These are phyloP conservation scores for Trichothecium roseum DNA, from an alignment of 2,329 filamentous ascomycete genomes.

Conservation along the genomic window DNA sequence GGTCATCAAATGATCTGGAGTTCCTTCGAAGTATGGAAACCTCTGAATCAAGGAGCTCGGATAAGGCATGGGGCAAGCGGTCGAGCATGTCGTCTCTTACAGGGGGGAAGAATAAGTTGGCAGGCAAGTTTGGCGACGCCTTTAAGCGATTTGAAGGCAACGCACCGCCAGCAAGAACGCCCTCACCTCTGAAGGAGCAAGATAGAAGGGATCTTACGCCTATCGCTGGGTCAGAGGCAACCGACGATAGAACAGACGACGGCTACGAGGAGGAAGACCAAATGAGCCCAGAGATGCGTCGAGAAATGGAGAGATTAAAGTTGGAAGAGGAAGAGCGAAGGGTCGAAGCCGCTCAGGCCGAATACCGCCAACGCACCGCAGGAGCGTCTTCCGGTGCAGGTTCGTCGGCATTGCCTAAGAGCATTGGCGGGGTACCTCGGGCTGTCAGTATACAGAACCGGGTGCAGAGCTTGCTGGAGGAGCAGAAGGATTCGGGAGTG, in stretches of 20 bases:
- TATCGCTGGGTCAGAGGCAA: conserved; percentile 66
- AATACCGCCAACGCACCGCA: conserved; percentile 66
- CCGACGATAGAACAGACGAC: conserved; percentile 48
- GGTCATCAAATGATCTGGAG: conserved; percentile 61
- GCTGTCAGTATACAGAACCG: conserved; percentile 86
- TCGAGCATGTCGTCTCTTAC: conserved; percentile 63
- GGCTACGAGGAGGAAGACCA: conserved; percentile 57
- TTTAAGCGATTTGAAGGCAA: conserved; percentile 80
- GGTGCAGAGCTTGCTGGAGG: conserved; percentile 74
- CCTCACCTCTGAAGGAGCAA: conserved; percentile 38
- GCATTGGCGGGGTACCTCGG: conserved; percentile 47
- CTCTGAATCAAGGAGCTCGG: conserved; percentile 35
- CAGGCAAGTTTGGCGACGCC: conserved; percentile 82
- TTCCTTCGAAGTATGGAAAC: conserved; percentile 71
- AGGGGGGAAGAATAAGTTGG: conserved; percentile 72
- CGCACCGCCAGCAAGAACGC: conserved; percentile 26
- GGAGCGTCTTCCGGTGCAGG: conserved; percentile 23
- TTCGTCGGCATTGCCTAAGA: conserved; percentile 37
- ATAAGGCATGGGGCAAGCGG: conserved; percentile 46
- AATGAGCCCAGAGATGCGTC: conserved; percentile 75
- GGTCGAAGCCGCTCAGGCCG: conserved; percentile 78
- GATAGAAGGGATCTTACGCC: conserved; percentile 50
- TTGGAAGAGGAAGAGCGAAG: conserved; percentile 82
- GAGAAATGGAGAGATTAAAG: conserved; percentile 75
- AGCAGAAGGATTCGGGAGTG: conserved; percentile 50